Evolutionary conservation across 1,139 yeast genomes (phyloP), one percentile per base, ranked within the genome.

Genomic region (Arxiozyma heterogenica): DNA sequence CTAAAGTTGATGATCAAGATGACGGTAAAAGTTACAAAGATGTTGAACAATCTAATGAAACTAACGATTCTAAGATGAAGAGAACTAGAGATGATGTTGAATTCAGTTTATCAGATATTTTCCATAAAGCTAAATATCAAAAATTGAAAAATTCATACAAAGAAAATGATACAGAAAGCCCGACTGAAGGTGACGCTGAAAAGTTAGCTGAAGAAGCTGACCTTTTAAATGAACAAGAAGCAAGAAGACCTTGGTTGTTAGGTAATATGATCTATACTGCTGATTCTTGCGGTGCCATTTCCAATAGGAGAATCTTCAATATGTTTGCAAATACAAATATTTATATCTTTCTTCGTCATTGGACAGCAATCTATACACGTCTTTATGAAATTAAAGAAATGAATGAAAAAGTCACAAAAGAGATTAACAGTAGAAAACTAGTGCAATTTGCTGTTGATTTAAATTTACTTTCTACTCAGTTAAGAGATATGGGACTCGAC

Each of bases 401-500:
- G 81, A 83, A 80, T 64, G 79, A 75, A 1, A 79, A 71, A 34
- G 95, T 87, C 7, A 78, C 86, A n/a, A 73, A 77, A 45, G 97
- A 93, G 58, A 79, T 91, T 56, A 78, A 77, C 55, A 72, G 79
- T 42, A 76, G 91, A 56, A 80, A 81, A 51, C 75, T 76, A 39
- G 94, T 93, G 7, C 84, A 84, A 60, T 93, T 91, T 74, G 98
- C 98, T 7, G 81, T 81, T 61, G 98, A 93, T 64, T 77, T 93
- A 67, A 91, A 88, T 57, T 75, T 94, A 58, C 75, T 88, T 53
- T 87, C 91, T 47, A 86, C 84, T 59, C 95, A 89, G 66, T 75
- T 93, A 53, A 86, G 83, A 59, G 95, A 90, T 53, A 68, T 71
- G 70, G 93, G 94, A 1, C 78, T 91, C 53, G 81, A 81, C 57